Evolutionary conservation across 192 early-diverging fungal genomes (phyloP), one percentile per base, ranked within the genome.

Genomic region (Coemansia sp.): DNA sequence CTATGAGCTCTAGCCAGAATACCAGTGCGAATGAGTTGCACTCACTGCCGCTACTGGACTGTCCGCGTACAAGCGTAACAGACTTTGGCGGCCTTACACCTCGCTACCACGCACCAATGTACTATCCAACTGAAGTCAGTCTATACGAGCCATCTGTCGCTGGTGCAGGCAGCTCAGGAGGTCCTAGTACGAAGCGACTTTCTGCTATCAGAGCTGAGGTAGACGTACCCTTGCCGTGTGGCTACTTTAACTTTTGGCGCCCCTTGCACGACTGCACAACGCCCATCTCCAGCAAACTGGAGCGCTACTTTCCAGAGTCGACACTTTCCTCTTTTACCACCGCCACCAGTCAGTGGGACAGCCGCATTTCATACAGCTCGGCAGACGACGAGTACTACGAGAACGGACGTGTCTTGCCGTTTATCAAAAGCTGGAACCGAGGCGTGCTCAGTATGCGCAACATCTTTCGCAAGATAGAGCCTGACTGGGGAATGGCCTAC

Each of bases 371-470:
- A 16, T 86, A 86, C 67, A 82, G 77, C 70, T 74, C 80, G 3
- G 75, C 75, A 2, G 85, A 86, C 34, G 85, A 86, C 69, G 85
- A 82, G 70, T 86, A 80, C 66, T 86, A 75, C 67, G 75, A 82
- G 68, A 86, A 82, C 60, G 80, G 77, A 10, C 73, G 74, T 61
- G 55, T 65, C 9, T 47, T 86, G 44, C 79, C 85, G 13, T 70
- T 75, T 22, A 79, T 80, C 57, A 79, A 78, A 20, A 42, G 61
- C 47, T 86, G 80, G 80, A 59, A 71, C 36, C 67, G 75, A 49
- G 85, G 85, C 27, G 52, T 62, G 43, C 64, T 79, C 41, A 3
- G 49, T 1, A 20, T 47, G 42, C 49, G 46, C 33, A 72, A 66
- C 13, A 54, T 82, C 13, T 71, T 75, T 46, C 77, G 85, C 63